phyloP scores from a whole-genome alignment of 306 rosid genomes.

The Acacia acuminata region DNA sequence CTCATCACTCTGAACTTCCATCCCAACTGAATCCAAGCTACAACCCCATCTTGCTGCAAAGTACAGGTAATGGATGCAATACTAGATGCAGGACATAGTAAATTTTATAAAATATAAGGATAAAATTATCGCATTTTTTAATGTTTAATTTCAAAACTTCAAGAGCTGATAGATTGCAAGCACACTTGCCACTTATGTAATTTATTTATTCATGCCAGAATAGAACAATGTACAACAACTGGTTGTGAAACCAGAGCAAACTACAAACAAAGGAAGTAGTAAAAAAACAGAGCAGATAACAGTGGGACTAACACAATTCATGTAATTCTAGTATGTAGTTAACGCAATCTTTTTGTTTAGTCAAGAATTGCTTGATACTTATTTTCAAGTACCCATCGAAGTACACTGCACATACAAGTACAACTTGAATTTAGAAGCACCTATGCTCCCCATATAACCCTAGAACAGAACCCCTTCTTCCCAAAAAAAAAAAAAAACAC shows the following conservation, averaged over 20 bases:
- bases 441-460: background rate
- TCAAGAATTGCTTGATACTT: background rate
- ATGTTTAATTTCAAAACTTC: background rate
- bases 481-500: background rate
- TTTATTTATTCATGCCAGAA: background rate
- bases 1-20: conserved; percentile 8
- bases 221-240: background rate
- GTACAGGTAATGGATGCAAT: background rate
- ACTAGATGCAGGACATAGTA: background rate
- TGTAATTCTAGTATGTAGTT: background rate
- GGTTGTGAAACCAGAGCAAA: background rate
- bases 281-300: background rate
- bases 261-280: background rate
- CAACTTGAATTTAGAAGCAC: background rate
- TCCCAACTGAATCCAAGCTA: conserved; percentile 17
- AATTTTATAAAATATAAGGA: background rate
- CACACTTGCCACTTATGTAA: background rate
- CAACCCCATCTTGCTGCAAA: background rate
- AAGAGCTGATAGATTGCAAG: background rate
- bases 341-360: background rate
- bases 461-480: conserved; percentile 19
- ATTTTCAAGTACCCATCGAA: background rate
- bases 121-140: background rate
- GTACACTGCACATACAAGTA: background rate
- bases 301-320: background rate